Conservation (phyloP, 2,329 filamentous ascomycete genomes). For the Penicillium fuscoglaucum region DNA sequence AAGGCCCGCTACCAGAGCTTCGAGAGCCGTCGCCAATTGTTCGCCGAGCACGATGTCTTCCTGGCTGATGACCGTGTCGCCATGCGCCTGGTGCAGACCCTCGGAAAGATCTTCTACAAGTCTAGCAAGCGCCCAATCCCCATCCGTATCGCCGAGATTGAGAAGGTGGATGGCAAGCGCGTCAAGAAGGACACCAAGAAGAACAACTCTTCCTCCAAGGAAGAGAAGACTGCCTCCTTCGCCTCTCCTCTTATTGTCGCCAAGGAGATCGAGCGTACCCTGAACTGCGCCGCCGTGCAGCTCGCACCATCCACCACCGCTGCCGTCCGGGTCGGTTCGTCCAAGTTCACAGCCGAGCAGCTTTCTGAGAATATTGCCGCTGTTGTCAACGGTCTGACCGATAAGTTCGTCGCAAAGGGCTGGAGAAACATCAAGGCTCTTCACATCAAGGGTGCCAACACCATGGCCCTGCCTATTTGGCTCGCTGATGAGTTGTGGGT, state of each 20-base stretch:
- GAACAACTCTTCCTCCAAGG: conserved; percentile 41
- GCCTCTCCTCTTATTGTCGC: conserved; percentile 67
- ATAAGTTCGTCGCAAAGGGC: conserved; percentile 78
- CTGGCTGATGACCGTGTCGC: conserved; percentile 85
- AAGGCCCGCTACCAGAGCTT: conserved; percentile 87
- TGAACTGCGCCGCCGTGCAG: conserved; percentile 76
- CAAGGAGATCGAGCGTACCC: conserved; percentile 75
- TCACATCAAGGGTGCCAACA: conserved; percentile 88
- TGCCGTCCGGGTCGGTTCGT: conserved; percentile 74
- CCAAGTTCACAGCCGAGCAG: conserved; percentile 72
- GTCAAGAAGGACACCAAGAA: conserved; percentile 58
- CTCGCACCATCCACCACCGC: conserved; percentile 77
- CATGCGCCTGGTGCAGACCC: conserved; percentile 67
- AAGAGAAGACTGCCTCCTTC: conserved; percentile 48
- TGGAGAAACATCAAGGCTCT: conserved; percentile 84
- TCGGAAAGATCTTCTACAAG: conserved; percentile 95
- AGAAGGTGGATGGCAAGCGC: conserved; percentile 61
- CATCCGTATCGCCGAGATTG: conserved; percentile 66
- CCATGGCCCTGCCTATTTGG: conserved; percentile 90
- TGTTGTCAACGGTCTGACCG: conserved; percentile 67
- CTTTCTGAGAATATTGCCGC: conserved; percentile 77
- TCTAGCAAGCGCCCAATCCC: conserved; percentile 85
- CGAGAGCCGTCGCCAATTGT: conserved; percentile 80
- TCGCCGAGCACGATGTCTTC: conserved; percentile 87
- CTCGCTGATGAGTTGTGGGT: conserved; percentile 88